Evolutionary conservation across 495 filamentous ascomycete species (phyloP).

Genomic region (Aspergillus kassunensis): DNA sequence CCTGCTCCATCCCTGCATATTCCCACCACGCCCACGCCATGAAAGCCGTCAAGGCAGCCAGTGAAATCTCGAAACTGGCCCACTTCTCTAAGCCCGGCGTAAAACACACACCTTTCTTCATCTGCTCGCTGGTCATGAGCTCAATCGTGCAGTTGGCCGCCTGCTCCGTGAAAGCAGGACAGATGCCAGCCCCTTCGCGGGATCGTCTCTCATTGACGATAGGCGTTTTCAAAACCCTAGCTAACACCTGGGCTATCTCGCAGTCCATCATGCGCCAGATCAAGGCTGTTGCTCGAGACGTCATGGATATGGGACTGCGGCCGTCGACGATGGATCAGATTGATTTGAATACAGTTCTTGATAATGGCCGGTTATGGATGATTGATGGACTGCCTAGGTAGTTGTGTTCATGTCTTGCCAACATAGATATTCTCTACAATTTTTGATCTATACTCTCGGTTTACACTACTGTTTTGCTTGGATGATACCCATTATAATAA

Average conservation of each 20-base stretch:
- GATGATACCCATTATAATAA: too few species aligned
- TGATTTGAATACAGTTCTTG: constrained; percentile 36
- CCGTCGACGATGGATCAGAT: constrained; percentile 41
- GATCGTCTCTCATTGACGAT: constrained; percentile 78
- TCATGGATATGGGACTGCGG: constrained; percentile 43
- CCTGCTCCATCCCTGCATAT: constrained; percentile 48
- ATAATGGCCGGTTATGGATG: constrained; percentile 39
- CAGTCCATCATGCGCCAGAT: constrained; percentile 70
- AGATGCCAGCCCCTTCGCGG: constrained; percentile 65
- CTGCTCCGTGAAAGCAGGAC: constrained; percentile 67
- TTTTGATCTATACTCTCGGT: too few species aligned
- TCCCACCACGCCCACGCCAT: constrained; percentile 64
- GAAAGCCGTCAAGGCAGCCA: constrained; percentile 74
- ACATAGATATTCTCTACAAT: too few species aligned
- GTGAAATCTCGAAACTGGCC: constrained; percentile 71
- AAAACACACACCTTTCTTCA: constrained; percentile 85
- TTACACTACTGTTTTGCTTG: too few species aligned
- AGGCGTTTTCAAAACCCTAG: constrained; percentile 72
- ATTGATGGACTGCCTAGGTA: constrained; percentile 10
- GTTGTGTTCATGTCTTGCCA: neutral
- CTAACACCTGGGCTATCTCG: constrained; percentile 74
- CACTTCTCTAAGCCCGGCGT: constrained; percentile 69
- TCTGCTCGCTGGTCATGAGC: constrained; percentile 65
- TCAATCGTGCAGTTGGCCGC: constrained; percentile 56
- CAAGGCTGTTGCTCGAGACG: constrained; percentile 45